A percentile compares a stretch with the other conserved stretches of the same genome.
Evolutionary conservation across 805 yeast genomes (phyloP).

Genomic region (Metschnikowia rubicola): DNA sequence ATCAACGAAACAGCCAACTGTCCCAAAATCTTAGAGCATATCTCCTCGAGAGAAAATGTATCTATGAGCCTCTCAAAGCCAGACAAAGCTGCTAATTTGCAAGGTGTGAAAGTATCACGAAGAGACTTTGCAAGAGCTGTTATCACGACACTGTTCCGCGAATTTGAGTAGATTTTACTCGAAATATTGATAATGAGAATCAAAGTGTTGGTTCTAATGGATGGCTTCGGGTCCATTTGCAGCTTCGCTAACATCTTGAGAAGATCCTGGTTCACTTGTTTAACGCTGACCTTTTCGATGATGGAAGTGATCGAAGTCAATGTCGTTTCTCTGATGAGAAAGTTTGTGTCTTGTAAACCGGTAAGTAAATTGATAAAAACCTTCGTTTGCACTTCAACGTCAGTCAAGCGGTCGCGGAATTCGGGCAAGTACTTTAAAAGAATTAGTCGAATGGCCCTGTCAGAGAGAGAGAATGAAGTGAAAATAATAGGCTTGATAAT

Average conservation of each 20-base stretch:
- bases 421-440: slow-evolving; percentile 61
- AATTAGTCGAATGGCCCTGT: slow-evolving; percentile 74
- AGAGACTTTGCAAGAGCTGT: slow-evolving; percentile 85
- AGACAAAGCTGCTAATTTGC: slow-evolving; percentile 70
- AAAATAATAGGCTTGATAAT: slow-evolving; percentile 61
- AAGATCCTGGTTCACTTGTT: slow-evolving; percentile 84
- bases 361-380: slow-evolving; percentile 67
- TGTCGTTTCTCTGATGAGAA: slow-evolving; percentile 76
- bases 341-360: slow-evolving; percentile 84
- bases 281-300: slow-evolving; percentile 62
- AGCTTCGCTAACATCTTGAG: slow-evolving; percentile 76
- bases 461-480: slow-evolving; percentile 59
- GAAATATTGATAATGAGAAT: slow-evolving; percentile 67
- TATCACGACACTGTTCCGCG: slow-evolving; percentile 71
- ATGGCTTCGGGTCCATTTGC: slow-evolving; percentile 72
- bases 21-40: slow-evolving; percentile 77
- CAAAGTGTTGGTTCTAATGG: slow-evolving; percentile 74
- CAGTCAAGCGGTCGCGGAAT: slow-evolving; percentile 48
- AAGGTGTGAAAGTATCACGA: slow-evolving; percentile 72
- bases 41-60: slow-evolving; percentile 67
- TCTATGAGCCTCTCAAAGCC: slow-evolving; percentile 67
- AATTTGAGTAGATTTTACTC: slow-evolving; percentile 46
- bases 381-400: slow-evolving; percentile 61
- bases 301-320: slow-evolving; percentile 61
- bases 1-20: slow-evolving; percentile 80